Conservation (phyloP, 2,329 filamentous ascomycete genomes). For the Pseudogymnoascus destructans region DNA sequence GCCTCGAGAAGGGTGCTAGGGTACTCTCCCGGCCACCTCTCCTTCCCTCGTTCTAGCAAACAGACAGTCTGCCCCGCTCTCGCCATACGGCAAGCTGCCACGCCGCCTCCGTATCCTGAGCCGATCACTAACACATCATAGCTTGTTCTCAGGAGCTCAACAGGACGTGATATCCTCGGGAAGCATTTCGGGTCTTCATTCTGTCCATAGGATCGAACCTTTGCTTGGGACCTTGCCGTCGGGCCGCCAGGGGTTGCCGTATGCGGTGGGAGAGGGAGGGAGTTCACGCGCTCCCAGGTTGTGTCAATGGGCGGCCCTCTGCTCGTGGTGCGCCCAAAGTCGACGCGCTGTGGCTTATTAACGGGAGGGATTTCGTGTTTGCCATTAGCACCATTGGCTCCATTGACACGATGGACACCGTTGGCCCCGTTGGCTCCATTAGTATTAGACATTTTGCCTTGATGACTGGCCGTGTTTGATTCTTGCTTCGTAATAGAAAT, state of each 20-base stretch:
- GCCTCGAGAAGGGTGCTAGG: conserved; percentile 36
- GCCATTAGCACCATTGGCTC: not conserved
- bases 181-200: conserved; percentile 27
- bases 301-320: not conserved
- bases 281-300: not conserved
- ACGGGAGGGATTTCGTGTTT: not conserved
- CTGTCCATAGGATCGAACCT: conserved; percentile 23
- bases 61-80: conserved; percentile 47
- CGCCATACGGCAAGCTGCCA: conserved; percentile 53
- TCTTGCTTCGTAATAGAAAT: not conserved
- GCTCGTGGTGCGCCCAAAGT: conserved; percentile 6
- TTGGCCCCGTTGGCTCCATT: not conserved
- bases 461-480: not conserved
- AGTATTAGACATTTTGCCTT: not conserved
- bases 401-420: not conserved
- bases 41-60: conserved; percentile 49
- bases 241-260: conserved; percentile 16
- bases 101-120: conserved; percentile 54
- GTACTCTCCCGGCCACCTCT: conserved; percentile 55
- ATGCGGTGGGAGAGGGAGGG: not conserved
- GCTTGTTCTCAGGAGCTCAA: conserved; percentile 41
- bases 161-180: conserved; percentile 42
- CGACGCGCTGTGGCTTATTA: conserved; percentile 16
- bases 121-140: conserved; percentile 58
- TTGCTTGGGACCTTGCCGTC: conserved; percentile 20